A percentile compares a stretch with the other conserved stretches of the same genome.
Conservation (phyloP, 352 stramenopile genomes). For the Hyaloperonospora brassicae region DNA sequence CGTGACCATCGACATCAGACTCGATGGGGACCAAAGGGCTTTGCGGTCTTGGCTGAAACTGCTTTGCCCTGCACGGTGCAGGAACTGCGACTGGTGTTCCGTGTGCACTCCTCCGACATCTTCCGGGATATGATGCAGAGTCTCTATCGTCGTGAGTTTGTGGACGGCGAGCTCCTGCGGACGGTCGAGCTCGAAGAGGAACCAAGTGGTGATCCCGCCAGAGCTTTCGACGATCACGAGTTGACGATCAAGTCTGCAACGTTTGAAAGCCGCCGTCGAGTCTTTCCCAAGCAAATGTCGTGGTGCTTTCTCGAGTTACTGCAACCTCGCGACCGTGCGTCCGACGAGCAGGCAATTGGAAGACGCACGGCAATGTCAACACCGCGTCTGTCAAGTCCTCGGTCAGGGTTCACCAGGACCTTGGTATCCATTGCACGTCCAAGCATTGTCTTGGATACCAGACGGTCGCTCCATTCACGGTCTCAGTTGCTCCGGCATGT, state of each 20-base stretch:
- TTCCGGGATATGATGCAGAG: slow-evolving; percentile 33
- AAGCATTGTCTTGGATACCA: slow-evolving; percentile 15
- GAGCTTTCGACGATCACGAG: slow-evolving; percentile 20
- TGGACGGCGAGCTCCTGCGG: slow-evolving; percentile 31
- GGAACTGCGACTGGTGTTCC: slow-evolving; percentile 36
- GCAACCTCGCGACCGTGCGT: slow-evolving; percentile 21
- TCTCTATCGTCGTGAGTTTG: slow-evolving; percentile 28
- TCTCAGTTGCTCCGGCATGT: slow-evolving; percentile 15
- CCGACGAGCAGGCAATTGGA: slow-evolving; percentile 18
- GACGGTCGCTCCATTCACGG: background rate
- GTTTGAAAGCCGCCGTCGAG: slow-evolving; percentile 22
- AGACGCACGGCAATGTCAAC: slow-evolving; percentile 18
- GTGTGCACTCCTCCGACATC: slow-evolving; percentile 16
- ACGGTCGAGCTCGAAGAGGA: slow-evolving; percentile 19
- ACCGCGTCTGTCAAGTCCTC: slow-evolving; percentile 4
- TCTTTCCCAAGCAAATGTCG: slow-evolving; percentile 33
- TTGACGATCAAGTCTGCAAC: slow-evolving; percentile 31
- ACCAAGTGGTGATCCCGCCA: slow-evolving; percentile 7
- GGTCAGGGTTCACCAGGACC: slow-evolving; percentile 28
- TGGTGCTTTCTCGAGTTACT: slow-evolving; percentile 42
- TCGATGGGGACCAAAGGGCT: slow-evolving; percentile 26
- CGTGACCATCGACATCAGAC: slow-evolving; percentile 22
- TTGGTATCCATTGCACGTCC: slow-evolving; percentile 21
- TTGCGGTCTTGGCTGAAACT: slow-evolving; percentile 28
- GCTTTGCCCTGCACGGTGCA: slow-evolving; percentile 30